Conservation (phyloP, 257 asterid genomes). For the Schizonepeta tenuifolia region DNA sequence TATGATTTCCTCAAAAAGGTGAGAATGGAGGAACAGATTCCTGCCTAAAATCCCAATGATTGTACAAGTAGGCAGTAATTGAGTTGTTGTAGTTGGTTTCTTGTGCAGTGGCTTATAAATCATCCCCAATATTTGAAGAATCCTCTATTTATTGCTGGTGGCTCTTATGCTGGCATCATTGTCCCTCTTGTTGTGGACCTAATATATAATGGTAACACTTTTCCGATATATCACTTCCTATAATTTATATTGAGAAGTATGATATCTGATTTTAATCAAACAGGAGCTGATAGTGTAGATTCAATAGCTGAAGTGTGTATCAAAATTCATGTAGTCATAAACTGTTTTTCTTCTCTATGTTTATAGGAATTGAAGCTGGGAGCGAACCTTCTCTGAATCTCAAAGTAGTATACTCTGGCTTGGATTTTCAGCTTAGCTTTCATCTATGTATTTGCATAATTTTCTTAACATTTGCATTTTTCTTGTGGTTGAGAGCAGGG, state of each 20-base stretch:
- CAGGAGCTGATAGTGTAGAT: no score
- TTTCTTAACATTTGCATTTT: no score
- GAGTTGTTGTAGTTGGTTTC: background rate
- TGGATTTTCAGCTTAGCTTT: background rate
- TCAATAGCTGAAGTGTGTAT: no score
- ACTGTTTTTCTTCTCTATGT: no score
- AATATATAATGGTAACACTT: slow-evolving; percentile 31
- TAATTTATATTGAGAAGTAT: no score
- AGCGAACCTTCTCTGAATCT: slow-evolving; percentile 31
- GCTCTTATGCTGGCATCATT: slow-evolving; percentile 41
- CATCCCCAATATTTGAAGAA: slow-evolving; percentile 41
- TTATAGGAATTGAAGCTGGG: slow-evolving; percentile 39
- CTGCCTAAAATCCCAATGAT: no score
- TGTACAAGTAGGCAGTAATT: no score
- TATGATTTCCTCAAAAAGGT: slow-evolving; percentile 42
- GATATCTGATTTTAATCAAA: no score
- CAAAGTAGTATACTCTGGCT: slow-evolving; percentile 20
- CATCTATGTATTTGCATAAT: background rate
- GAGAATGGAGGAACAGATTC: background rate
- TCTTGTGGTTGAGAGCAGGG: slow-evolving; percentile 35
- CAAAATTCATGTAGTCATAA: no score
- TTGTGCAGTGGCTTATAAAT: slow-evolving; percentile 45
- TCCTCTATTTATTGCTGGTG: slow-evolving; percentile 40
- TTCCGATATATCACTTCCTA: no score
- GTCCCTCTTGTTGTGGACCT: slow-evolving; percentile 33